Percentiles rank a stretch among this genome's conserved stretches.
These are phyloP conservation scores for Penicillium sp. DNA, from an alignment of 2,329 filamentous ascomycete species.

Conservation along the genomic window DNA sequence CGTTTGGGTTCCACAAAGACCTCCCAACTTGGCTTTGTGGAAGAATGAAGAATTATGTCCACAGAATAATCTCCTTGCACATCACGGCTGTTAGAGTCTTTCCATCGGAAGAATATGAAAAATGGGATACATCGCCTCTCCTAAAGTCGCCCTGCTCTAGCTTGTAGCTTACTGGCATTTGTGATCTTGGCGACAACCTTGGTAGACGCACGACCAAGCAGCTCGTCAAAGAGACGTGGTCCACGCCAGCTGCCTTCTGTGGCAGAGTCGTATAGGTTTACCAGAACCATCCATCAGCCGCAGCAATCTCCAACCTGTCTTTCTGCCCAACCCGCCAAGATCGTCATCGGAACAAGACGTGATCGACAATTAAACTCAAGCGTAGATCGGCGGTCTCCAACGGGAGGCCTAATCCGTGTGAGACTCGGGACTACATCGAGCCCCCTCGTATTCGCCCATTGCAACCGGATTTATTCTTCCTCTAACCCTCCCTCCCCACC, in stretches of 20 bases:
- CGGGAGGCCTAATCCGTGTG: not conserved
- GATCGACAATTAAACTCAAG: not conserved
- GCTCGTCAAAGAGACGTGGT: not conserved
- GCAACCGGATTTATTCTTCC: not conserved
- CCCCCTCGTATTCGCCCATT: not conserved
- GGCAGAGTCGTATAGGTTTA: not conserved
- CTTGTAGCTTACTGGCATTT: too few relatives aligned
- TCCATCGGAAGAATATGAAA: too few relatives aligned
- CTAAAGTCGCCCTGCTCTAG: too few relatives aligned
- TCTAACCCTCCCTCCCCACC: not conserved
- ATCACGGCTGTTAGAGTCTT: too few relatives aligned
- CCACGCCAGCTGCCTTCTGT: not conserved
- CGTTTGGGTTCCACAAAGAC: too few relatives aligned
- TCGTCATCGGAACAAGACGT: not conserved
- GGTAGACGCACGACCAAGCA: not conserved
- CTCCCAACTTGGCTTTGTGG: too few relatives aligned
- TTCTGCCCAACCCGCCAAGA: too few relatives aligned
- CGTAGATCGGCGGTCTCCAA: not conserved
- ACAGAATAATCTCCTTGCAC: too few relatives aligned
- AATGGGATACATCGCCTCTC: too few relatives aligned
- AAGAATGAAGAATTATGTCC: too few relatives aligned
- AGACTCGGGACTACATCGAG: not conserved
- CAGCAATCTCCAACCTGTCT: too few relatives aligned
- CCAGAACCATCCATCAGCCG: not conserved
- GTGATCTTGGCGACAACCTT: not conserved